A percentile compares a stretch with the other conserved stretches of the same genome.
These are phyloP conservation scores for Globisporangium viniferum DNA, from an alignment of 352 stramenopile species.

Conservation along the genomic window DNA sequence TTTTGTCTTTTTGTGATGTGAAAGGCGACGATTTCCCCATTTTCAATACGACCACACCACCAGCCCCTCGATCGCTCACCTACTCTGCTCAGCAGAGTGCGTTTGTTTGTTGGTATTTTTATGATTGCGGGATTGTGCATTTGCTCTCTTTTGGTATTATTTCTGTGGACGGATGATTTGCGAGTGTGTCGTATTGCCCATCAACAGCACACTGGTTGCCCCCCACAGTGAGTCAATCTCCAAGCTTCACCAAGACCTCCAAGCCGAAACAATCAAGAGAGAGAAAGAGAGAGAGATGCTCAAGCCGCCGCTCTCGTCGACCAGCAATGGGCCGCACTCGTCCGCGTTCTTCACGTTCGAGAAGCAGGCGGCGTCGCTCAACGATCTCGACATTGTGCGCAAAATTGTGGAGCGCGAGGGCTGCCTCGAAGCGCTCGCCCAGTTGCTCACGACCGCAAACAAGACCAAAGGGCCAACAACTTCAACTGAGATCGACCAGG, in stretches of 20 bases:
- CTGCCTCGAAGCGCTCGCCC: conserved; percentile 68
- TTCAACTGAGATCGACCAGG: conserved; percentile 11
- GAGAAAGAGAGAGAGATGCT: background rate
- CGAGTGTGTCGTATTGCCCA: background rate
- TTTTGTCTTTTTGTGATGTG: background rate
- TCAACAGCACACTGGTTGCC: background rate
- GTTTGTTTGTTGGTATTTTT: background rate
- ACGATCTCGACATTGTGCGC: conserved; percentile 63
- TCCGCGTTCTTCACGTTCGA: conserved; percentile 33
- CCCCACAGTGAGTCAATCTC: background rate
- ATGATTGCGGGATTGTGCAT: background rate
- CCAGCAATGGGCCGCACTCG: conserved; percentile 2
- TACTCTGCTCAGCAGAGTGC: background rate
- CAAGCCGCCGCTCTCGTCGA: conserved; percentile 1
- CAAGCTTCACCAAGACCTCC: background rate
- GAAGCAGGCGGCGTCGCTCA: conserved; percentile 33
- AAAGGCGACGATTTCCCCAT: background rate
- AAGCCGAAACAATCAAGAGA: background rate
- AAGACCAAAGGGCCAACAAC: background rate
- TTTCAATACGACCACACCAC: background rate
- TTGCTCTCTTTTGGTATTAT: background rate
- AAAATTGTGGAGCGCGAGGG: conserved; percentile 82
- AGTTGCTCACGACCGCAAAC: conserved; percentile 31
- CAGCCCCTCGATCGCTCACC: background rate
- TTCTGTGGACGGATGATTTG: background rate